Evolutionary conservation across 139 green algal genomes (phyloP).

Genomic region (Asterochloris erici): DNA sequence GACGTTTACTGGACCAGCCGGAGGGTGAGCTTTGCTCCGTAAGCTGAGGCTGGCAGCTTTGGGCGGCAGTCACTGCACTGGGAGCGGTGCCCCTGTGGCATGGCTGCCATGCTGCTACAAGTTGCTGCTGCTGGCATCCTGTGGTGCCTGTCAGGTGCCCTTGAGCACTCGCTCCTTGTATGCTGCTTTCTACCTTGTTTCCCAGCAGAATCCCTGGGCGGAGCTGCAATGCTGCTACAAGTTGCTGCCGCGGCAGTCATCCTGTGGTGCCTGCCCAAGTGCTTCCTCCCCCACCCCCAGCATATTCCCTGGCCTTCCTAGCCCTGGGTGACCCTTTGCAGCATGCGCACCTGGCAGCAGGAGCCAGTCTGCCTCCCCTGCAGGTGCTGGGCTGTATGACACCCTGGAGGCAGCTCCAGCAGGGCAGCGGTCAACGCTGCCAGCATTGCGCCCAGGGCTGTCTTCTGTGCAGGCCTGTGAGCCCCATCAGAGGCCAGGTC

Average conservation of each 20-base stretch:
- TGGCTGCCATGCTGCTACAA: not conserved
- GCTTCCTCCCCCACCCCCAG: not conserved
- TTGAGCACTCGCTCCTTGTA: not conserved
- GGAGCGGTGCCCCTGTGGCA: not conserved
- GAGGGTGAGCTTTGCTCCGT: conserved; percentile 11
- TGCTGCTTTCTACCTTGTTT: not conserved
- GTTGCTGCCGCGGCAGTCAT: not conserved
- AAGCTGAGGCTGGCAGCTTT: not conserved
- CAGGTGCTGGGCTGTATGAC: too few relatives aligned
- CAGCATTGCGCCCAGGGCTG: too few relatives aligned
- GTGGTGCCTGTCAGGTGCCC: not conserved
- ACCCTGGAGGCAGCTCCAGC: too few relatives aligned
- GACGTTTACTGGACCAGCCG: conserved; percentile 49
- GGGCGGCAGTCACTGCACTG: not conserved
- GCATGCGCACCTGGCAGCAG: too few relatives aligned
- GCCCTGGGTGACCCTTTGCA: too few relatives aligned
- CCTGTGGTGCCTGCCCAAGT: not conserved
- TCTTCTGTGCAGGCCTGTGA: too few relatives aligned
- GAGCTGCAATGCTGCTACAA: not conserved
- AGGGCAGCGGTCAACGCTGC: too few relatives aligned
- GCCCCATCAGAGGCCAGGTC: too few relatives aligned
- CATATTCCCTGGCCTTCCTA: too few relatives aligned
- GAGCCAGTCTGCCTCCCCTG: too few relatives aligned
- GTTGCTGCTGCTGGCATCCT: not conserved
- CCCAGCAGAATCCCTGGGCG: not conserved